A percentile compares a stretch with the other conserved stretches of the same genome.
phyloP scores from a whole-genome alignment of 1,284 basidiomycete genomes.

The Puccinia triticina region DNA sequence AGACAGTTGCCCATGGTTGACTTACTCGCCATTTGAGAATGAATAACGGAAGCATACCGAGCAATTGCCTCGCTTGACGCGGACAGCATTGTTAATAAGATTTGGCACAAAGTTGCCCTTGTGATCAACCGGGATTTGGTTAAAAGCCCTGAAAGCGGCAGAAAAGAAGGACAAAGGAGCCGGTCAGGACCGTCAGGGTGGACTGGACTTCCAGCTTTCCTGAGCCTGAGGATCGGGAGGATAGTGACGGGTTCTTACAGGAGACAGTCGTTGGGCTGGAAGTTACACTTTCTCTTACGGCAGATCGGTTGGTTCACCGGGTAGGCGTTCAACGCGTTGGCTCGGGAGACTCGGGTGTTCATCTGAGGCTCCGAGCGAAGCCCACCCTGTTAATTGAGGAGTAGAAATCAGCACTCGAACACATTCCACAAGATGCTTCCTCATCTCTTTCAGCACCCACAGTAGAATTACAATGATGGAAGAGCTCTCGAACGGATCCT shows the following conservation, averaged over 20 bases:
- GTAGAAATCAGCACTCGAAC: not conserved
- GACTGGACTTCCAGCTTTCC: not conserved
- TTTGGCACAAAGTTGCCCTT: not conserved
- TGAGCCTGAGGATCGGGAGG: not conserved
- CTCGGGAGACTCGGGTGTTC: not conserved
- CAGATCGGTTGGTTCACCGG: not conserved
- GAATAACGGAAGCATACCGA: not conserved
- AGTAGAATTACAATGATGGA: not conserved
- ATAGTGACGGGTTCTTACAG: not conserved
- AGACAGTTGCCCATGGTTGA: not conserved
- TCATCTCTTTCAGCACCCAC: not conserved
- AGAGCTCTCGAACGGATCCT: conserved; percentile 1
- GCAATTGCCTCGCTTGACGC: not conserved
- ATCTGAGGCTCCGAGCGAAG: not conserved
- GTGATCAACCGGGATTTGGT: not conserved
- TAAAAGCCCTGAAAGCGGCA: not conserved
- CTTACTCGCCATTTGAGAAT: not conserved
- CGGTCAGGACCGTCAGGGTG: not conserved
- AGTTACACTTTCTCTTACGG: not conserved
- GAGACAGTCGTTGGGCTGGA: conserved; percentile 3
- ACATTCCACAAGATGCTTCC: not conserved
- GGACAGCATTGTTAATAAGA: not conserved
- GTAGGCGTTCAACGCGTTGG: not conserved
- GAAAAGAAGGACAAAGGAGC: not conserved
- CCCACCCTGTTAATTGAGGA: not conserved